Evolutionary conservation across 495 filamentous ascomycete genomes (phyloP).

Genomic region (Penicillium dipodomyicola): DNA sequence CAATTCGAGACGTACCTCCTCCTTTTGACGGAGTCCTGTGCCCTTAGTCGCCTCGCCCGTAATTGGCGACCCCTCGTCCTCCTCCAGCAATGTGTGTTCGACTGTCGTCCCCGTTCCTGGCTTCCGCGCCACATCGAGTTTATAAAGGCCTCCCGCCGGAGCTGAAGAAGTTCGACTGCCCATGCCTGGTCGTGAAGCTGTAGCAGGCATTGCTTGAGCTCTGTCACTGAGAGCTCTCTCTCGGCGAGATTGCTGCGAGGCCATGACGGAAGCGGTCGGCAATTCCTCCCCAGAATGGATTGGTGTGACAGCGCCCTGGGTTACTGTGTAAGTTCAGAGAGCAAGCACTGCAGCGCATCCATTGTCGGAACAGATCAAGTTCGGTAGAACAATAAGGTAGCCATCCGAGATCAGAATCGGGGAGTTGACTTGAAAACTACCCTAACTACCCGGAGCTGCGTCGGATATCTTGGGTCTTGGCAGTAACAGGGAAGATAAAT

Average conservation of each 20-base stretch:
- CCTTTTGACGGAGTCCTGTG: conserved; percentile 16
- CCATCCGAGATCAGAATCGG: conserved; percentile 1
- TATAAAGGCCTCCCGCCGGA: conserved; percentile 31
- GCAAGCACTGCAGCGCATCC: conserved; percentile 36
- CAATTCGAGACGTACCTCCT: conserved; percentile 18
- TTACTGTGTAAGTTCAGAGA: conserved; percentile 35
- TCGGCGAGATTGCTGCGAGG: conserved; percentile 23
- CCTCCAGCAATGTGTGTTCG: conserved; percentile 34
- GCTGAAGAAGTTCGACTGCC: conserved; percentile 38
- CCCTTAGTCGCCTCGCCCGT: conserved; percentile 15
- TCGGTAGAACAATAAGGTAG: conserved; percentile 13
- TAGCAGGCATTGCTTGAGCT: conserved; percentile 26
- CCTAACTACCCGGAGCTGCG: not conserved
- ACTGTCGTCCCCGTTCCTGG: conserved; percentile 22
- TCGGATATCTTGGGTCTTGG: conserved; percentile 6
- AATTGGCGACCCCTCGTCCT: conserved; percentile 29
- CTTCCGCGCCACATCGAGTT: conserved; percentile 26
- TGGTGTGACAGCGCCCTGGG: conserved; percentile 14
- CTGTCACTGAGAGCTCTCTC: conserved; percentile 38
- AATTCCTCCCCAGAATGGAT: conserved; percentile 22
- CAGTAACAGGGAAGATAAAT: conserved; percentile 1
- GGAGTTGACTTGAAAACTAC: not conserved
- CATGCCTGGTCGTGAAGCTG: conserved; percentile 31
- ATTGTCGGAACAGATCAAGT: conserved; percentile 31
- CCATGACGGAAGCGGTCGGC: conserved; percentile 18